phyloP scores from a whole-genome alignment of 208 protist genomes.

The Leishmania tarentolae region DNA sequence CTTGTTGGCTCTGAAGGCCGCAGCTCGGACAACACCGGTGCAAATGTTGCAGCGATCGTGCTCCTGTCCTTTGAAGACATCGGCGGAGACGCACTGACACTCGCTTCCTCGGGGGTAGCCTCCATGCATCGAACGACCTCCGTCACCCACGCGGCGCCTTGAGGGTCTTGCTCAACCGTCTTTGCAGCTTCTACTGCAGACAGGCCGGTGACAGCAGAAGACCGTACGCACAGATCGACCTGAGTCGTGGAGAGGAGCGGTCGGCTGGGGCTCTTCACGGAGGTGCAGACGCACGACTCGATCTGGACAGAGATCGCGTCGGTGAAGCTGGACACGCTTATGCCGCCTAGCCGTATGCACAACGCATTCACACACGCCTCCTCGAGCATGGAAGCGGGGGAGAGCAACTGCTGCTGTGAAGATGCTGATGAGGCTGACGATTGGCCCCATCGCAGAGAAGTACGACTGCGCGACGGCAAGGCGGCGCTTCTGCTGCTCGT shows the following conservation, averaged over 20 bases:
- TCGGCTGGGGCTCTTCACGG: conserved; percentile 16
- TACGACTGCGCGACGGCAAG: background rate
- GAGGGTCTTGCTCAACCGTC: conserved; percentile 16
- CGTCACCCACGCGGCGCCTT: background rate
- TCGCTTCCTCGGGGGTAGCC: background rate
- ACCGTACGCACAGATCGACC: conserved; percentile 25
- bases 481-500: background rate
- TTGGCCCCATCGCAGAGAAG: background rate
- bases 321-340: conserved; percentile 20
- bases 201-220: conserved; percentile 14
- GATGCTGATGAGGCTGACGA: background rate
- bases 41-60: background rate
- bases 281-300: conserved; percentile 26
- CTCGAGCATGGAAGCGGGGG: conserved; percentile 21
- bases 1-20: background rate
- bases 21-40: background rate
- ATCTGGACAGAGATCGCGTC: conserved; percentile 24
- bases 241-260: conserved; percentile 24
- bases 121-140: background rate
- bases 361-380: conserved; percentile 26
- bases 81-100: background rate
- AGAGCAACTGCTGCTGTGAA: background rate
- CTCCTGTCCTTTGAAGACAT: background rate
- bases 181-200: conserved; percentile 7
- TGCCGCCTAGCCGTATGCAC: conserved; percentile 21